Evolutionary conservation across 371 early-diverging fungal genomes (phyloP), one percentile per base, ranked within the genome.

Genomic region (Mortierella sp.): DNA sequence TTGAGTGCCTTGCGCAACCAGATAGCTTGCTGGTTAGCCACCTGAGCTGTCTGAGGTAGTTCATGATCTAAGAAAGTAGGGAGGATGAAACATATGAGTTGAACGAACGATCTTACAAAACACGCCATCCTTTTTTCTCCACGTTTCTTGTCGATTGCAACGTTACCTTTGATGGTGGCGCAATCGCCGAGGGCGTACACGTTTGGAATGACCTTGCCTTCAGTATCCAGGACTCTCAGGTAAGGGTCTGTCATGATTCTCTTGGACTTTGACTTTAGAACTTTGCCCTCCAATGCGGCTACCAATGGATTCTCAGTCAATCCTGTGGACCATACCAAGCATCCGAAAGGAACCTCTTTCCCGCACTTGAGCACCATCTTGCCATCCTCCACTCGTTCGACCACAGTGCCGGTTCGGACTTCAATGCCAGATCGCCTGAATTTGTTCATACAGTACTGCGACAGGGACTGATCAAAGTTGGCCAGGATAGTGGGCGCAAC

Each of bases 161-260:
- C n/a, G n/a, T 72, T 61, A 63, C 85, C 86, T 57, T 87, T 62
- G 52, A 90, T 86, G 3, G 89, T 86, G 3, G 93, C 92, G 60
- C 95, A 95, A 72, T 95, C 95, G 14, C 95, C 95, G 27, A 95
- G 72, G 0, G 93, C 94, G 76, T 87, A 92, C 2, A 85, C 84
- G 49, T 69, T 61, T 21, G 69, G 62, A 27, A 67, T 61, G 34
- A 73, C 27, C 34, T 79, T 61, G 6, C 60, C 78, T 16, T 88
- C 85, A 5, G 80, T 56, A n/a, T 84, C 84, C 71, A 91, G 65
- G 2, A 93, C 89, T 10, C 89, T 82, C 61, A 92, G 71, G 26
- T 82, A 80, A 14, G 66, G 71, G 79, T 95, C 91, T 1, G 90
- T 91, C 39, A 88, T 39, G n/a, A 93, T 71, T 26, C 91, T 81